Conservation (phyloP, 2,329 filamentous ascomycete species). For the Colletotrichum sp. region DNA sequence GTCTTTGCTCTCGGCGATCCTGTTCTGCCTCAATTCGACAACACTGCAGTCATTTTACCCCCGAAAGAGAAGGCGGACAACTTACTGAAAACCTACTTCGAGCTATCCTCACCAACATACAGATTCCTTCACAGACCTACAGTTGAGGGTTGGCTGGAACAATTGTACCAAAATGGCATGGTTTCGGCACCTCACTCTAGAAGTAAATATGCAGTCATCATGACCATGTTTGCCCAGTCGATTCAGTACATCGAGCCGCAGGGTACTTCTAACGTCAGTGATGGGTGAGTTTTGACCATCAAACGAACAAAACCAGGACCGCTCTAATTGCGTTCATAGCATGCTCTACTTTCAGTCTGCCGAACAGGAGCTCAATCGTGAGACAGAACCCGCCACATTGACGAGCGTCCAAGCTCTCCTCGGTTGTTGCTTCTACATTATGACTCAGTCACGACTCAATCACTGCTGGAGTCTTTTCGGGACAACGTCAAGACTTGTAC, state of each 20-base stretch:
- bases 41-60: not conserved
- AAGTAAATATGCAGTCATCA: not conserved
- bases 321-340: not conserved
- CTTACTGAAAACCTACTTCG: not conserved
- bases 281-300: not conserved
- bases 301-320: not conserved
- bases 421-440: conserved; percentile 47
- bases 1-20: conserved; percentile 6
- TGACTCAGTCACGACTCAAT: conserved; percentile 46
- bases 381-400: conserved; percentile 40
- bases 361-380: conserved; percentile 36
- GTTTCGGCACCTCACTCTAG: not conserved
- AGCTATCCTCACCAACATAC: not conserved
- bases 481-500: conserved; percentile 38
- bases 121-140: not conserved
- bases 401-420: conserved; percentile 45
- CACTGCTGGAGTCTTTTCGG: conserved; percentile 52
- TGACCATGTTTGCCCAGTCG: not conserved
- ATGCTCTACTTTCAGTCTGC: not conserved
- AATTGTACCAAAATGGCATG: not conserved
- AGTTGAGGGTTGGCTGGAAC: not conserved
- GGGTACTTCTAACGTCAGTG: not conserved
- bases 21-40: not conserved
- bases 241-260: not conserved
- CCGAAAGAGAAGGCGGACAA: not conserved